These are phyloP conservation scores for Tetracentron sinense DNA, from an alignment of 164 flowering plant species.

Conservation along the genomic window DNA sequence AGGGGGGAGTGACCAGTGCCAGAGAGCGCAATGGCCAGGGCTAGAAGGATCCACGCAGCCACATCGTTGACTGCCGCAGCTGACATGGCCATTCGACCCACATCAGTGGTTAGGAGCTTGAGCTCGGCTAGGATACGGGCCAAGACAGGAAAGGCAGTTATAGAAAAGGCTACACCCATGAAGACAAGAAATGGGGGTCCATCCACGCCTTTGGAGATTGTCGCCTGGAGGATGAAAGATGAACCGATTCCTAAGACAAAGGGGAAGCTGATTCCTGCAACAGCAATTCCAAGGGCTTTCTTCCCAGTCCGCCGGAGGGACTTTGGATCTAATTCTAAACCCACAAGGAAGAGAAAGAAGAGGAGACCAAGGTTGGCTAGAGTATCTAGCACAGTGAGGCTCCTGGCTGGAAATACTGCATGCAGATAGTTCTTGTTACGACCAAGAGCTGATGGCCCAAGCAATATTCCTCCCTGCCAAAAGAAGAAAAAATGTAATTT, in stretches of 20 bases:
- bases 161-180: slow-evolving; percentile 86
- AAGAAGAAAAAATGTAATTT: too few species aligned
- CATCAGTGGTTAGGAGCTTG: slow-evolving; percentile 75
- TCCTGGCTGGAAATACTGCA: slow-evolving; percentile 48
- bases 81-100: slow-evolving; percentile 78
- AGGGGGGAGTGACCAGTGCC: slow-evolving; percentile 45
- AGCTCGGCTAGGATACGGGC: slow-evolving; percentile 85
- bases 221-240: slow-evolving; percentile 47
- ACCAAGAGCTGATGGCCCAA: slow-evolving; percentile 81
- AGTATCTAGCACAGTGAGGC: slow-evolving; percentile 70
- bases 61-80: slow-evolving; percentile 90
- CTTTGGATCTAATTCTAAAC: slow-evolving; percentile 62
- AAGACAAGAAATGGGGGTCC: slow-evolving; percentile 52
- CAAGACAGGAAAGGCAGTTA: slow-evolving; percentile 80
- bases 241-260: slow-evolving; percentile 63
- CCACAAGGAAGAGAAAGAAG: slow-evolving; percentile 69
- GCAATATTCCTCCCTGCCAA: slow-evolving; percentile 68
- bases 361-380: slow-evolving; percentile 79
- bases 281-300: slow-evolving; percentile 52
- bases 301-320: slow-evolving; percentile 57
- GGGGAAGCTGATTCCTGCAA: slow-evolving; percentile 65
- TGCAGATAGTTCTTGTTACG: slow-evolving; percentile 43
- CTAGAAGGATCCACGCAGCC: slow-evolving; percentile 79
- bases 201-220: slow-evolving; percentile 52
- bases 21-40: slow-evolving; percentile 71